These are phyloP conservation scores for Penicillium nucicola DNA, from an alignment of 495 filamentous ascomycete species.

Conservation along the genomic window DNA sequence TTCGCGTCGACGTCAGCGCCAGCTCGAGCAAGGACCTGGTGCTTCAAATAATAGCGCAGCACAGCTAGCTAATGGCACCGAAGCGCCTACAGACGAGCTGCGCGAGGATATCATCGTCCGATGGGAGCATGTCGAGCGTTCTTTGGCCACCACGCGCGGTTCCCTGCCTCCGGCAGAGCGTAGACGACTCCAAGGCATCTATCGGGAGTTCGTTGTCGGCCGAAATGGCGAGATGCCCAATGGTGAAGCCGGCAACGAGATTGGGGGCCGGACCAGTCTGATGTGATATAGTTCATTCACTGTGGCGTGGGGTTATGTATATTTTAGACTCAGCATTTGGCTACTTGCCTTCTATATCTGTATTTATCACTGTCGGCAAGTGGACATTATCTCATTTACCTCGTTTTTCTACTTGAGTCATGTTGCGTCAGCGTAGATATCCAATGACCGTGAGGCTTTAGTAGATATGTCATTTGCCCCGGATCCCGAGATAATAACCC, in stretches of 20 bases:
- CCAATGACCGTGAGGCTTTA: no score
- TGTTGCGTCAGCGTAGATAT: no score
- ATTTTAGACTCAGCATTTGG: constrained; percentile 18
- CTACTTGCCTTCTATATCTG: neutral
- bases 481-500: no score
- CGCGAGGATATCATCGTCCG: constrained; percentile 73
- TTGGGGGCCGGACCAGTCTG: constrained; percentile 88
- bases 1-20: constrained; percentile 58
- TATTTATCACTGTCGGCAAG: constrained; percentile 1
- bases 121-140: constrained; percentile 81
- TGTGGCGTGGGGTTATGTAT: constrained; percentile 5
- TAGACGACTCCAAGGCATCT: constrained; percentile 71
- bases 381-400: neutral
- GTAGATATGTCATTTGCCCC: no score
- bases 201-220: constrained; percentile 86
- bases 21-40: constrained; percentile 44
- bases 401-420: no score
- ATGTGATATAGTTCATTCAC: constrained; percentile 59
- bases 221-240: constrained; percentile 92
- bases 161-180: constrained; percentile 78
- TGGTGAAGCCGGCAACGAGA: constrained; percentile 83
- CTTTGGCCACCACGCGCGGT: constrained; percentile 72
- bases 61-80: constrained; percentile 25
- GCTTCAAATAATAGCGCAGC: constrained; percentile 14
- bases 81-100: constrained; percentile 28